Evolutionary conservation across 306 rosid species (phyloP).

Genomic region (Gynostemma pentaphyllum): DNA sequence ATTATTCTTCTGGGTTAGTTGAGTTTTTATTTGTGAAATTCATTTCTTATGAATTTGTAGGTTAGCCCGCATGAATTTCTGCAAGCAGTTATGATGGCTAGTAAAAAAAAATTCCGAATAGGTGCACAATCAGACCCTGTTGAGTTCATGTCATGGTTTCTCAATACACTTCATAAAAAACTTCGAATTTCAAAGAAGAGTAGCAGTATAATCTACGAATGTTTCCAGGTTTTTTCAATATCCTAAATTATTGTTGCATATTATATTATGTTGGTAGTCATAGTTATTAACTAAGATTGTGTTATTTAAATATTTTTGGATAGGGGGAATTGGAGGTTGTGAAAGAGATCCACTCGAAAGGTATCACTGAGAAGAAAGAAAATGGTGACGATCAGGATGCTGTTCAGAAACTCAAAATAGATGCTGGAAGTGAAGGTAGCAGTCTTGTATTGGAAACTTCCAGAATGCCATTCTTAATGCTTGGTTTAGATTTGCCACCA

Average conservation of each 20-base stretch:
- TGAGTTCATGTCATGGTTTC: constrained; percentile 96
- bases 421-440: constrained; percentile 33
- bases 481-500: constrained; percentile 94
- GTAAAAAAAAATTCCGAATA: constrained; percentile 78
- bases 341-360: constrained; percentile 64
- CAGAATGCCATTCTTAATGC: constrained; percentile 88
- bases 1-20: neutral
- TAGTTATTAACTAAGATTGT: neutral
- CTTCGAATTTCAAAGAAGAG: constrained; percentile 69
- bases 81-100: constrained; percentile 98
- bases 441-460: constrained; percentile 41
- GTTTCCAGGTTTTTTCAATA: constrained; percentile 64
- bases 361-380: constrained; percentile 47
- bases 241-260: constrained; percentile 9
- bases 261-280: constrained; percentile 9
- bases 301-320: neutral
- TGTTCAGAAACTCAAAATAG: constrained; percentile 23
- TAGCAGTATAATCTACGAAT: constrained; percentile 71
- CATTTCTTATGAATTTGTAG: constrained; percentile 27
- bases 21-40: neutral
- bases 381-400: constrained; percentile 29
- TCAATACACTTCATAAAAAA: constrained; percentile 77
- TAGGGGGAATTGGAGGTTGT: constrained; percentile 97
- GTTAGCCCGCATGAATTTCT: constrained; percentile 95
- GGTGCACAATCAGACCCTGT: constrained; percentile 94